Evolutionary conservation across 2,329 filamentous ascomycete species (phyloP), one percentile per base, ranked within the genome.

Genomic region (Diaporthe helianthi): DNA sequence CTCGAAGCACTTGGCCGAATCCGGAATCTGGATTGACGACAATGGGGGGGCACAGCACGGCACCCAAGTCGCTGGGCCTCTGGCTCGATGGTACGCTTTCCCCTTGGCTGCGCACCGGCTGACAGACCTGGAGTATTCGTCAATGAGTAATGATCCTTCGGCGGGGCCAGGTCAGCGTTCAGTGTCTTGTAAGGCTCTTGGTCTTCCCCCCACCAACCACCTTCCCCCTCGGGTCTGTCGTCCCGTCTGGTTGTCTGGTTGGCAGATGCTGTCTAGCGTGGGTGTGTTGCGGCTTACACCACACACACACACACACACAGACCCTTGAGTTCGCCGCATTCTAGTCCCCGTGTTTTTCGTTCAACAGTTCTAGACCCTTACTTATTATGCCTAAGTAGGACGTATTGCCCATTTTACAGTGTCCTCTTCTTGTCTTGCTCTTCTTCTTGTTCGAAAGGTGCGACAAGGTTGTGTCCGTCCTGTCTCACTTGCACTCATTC

Each of bases 111-210:
- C 24, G 44, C 26, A 33, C n/a, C 17, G 5, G 2, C 26, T 12
- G 33, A 31, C 55, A 31, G n/a, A n/a, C n/a, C n/a, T n/a, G n/a
- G n/a, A n/a, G 41, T 33, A 36, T 8, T 17, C 3, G 15, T 49
- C 44, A 31, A 63, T 63, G 58, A 63, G 41, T 61, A 47, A 61
- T 61, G 58, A 46, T 31, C 51, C 33, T 66, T 41, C 36, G 19
- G n/a, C n/a, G n/a, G n/a, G 38, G 54, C 17, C 22, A 29, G 8
- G 10, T n/a, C n/a, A n/a, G n/a, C n/a, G n/a, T 36, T 29, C 17
- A 8, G 26, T 26, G 19, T 36, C 24, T 12, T 29, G 22, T n/a
- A 33, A 54, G 51, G 51, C 51, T 36, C 51, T 54, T 54, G 51
- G 51, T 54, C n/a, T n/a, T n/a, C n/a, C n/a, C n/a, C n/a, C n/a